Conservation (phyloP, 23 red algal genomes). For the Pyropia haitanensis region DNA sequence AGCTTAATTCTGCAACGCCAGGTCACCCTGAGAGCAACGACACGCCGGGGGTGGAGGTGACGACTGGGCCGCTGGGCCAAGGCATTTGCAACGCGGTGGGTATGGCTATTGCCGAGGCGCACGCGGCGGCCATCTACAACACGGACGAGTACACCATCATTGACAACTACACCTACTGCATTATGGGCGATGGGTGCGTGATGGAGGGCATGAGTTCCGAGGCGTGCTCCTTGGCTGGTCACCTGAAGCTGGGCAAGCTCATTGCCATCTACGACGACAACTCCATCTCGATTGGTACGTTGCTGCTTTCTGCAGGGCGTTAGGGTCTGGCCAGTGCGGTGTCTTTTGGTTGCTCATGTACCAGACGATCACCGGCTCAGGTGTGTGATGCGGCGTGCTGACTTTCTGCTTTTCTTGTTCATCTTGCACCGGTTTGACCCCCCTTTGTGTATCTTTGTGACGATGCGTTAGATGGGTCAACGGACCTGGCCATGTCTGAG, state of each 20-base stretch:
- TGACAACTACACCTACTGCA: conserved; percentile 90
- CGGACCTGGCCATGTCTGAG: conserved; percentile 81
- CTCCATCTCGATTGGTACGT: conserved; percentile 74
- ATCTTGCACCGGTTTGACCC: too few species aligned
- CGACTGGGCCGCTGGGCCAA: conserved; percentile 89
- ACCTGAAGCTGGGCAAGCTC: conserved; percentile 84
- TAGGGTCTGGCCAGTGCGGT: too few species aligned
- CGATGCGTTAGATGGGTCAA: conserved; percentile 37
- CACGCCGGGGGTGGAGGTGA: conserved; percentile 78
- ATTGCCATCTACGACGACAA: conserved; percentile 99
- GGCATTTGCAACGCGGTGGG: conserved; percentile 93
- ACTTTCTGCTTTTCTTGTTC: too few species aligned
- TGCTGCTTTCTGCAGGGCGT: too few species aligned
- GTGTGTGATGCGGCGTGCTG: too few species aligned
- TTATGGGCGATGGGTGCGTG: conserved; percentile 89
- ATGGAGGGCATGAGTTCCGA: conserved; percentile 88
- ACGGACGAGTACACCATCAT: conserved; percentile 68
- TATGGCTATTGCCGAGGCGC: conserved; percentile 86
- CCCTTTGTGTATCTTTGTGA: too few species aligned
- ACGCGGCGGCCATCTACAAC: conserved; percentile 84
- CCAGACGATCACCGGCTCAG: too few species aligned
- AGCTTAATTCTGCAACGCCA: conserved; percentile 55
- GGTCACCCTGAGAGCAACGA: conserved; percentile 96
- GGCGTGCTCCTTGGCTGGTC: conserved; percentile 88
- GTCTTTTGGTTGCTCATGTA: too few species aligned